Conservation (phyloP, 78 protist species). For the Bodo saltans region DNA sequence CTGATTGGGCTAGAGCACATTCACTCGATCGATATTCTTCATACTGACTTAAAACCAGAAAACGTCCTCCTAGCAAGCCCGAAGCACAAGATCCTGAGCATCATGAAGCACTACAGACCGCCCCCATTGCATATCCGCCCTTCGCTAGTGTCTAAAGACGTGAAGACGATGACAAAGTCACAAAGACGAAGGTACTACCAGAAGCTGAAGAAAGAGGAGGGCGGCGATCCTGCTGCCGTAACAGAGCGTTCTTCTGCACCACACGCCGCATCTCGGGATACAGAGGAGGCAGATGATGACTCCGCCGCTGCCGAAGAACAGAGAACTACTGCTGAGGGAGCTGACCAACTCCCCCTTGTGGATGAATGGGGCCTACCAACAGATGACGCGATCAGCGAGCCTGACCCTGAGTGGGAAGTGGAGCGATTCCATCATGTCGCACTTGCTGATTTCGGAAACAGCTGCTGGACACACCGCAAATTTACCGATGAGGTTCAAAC, state of each 20-base stretch:
- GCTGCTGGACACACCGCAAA: constrained; percentile 87
- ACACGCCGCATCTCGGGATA: no score
- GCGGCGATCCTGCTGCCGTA: no score
- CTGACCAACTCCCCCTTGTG: constrained; percentile 31
- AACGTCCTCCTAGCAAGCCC: constrained; percentile 68
- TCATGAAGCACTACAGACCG: constrained; percentile 28
- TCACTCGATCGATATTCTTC: constrained; percentile 84
- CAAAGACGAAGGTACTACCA: constrained; percentile 33
- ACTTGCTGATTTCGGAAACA: constrained; percentile 92
- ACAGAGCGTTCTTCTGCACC: no score
- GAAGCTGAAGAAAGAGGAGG: constrained; percentile 17
- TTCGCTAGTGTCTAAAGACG: constrained; percentile 14
- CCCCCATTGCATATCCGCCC: constrained; percentile 18
- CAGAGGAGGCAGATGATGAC: neutral
- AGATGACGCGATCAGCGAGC: neutral
- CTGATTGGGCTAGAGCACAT: constrained; percentile 72
- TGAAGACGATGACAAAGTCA: constrained; percentile 15
- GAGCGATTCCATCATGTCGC: constrained; percentile 29
- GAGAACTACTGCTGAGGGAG: no score
- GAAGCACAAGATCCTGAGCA: neutral
- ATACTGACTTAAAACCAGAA: constrained; percentile 97
- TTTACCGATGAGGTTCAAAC: constrained; percentile 94
- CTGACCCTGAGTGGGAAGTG: constrained; percentile 11
- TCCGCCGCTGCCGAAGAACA: neutral
- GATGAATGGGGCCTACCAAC: constrained; percentile 11